Percentiles rank a stretch among this genome's conserved stretches.
These are phyloP conservation scores for Podospora bellae-mahoneyi DNA, from an alignment of 495 filamentous ascomycete genomes.

Conservation along the genomic window DNA sequence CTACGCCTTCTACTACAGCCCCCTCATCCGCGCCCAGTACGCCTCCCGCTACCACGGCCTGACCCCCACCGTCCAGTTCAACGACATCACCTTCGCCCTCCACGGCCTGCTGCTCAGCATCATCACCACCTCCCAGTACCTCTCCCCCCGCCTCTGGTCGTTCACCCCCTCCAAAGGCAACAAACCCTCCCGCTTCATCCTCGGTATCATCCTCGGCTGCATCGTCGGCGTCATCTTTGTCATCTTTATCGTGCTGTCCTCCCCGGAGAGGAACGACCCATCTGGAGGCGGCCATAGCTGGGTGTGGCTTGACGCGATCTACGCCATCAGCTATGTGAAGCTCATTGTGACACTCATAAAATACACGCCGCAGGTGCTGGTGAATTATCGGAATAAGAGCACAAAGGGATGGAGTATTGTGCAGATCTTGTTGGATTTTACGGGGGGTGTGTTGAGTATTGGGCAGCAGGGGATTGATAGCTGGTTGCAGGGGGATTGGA, in stretches of 20 bases:
- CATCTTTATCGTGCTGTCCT: conserved; percentile 53
- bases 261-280: conserved; percentile 46
- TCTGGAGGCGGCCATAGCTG: conserved; percentile 29
- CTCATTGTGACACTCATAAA: conserved; percentile 85
- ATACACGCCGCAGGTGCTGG: conserved; percentile 80
- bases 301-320: conserved; percentile 57
- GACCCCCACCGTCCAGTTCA: conserved; percentile 79
- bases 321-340: conserved; percentile 81
- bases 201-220: conserved; percentile 64
- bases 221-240: conserved; percentile 56
- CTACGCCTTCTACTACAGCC: conserved; percentile 68
- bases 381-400: conserved; percentile 77
- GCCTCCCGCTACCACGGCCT: conserved; percentile 69
- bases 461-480: conserved; percentile 80
- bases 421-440: conserved; percentile 81
- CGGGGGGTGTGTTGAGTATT: conserved; percentile 78
- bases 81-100: conserved; percentile 80
- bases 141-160: conserved; percentile 68
- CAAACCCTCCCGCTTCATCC: conserved; percentile 60
- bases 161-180: conserved; percentile 56
- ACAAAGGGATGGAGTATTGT: conserved; percentile 84
- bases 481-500: conserved; percentile 80
- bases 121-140: conserved; percentile 69
- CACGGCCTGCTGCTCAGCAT: conserved; percentile 70
- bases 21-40: conserved; percentile 75